These are phyloP conservation scores for Ampelomyces quisqualis DNA, from an alignment of 2,329 filamentous ascomycete species.

Conservation along the genomic window DNA sequence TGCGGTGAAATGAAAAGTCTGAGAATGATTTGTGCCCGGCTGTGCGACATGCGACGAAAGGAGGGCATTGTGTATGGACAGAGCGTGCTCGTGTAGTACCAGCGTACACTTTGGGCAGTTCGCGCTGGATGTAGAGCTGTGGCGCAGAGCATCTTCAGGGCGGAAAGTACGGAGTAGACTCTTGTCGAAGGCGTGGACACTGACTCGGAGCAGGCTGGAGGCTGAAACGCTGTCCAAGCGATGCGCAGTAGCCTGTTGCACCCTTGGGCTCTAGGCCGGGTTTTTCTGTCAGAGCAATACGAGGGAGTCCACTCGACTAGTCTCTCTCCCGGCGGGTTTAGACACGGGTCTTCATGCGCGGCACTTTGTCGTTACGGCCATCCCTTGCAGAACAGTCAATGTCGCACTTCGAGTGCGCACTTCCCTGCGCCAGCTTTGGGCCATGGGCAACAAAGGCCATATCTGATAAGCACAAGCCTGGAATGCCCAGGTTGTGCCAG, in stretches of 20 bases:
- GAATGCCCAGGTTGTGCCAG: too few species aligned
- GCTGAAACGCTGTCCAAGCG: too few species aligned
- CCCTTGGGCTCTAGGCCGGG: too few species aligned
- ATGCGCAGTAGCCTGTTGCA: too few species aligned
- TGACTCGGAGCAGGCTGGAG: too few species aligned
- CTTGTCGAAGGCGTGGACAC: too few species aligned
- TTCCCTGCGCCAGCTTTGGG: conserved; percentile 9
- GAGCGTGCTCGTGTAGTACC: conserved; percentile 15
- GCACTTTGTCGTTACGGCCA: background rate
- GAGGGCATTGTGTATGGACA: conserved; percentile 28
- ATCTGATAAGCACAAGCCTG: background rate
- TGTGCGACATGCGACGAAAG: conserved; percentile 28
- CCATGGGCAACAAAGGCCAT: conserved; percentile 12
- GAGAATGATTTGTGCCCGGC: conserved; percentile 28
- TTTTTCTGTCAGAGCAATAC: too few species aligned
- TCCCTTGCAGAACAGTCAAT: conserved; percentile 2
- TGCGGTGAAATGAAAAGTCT: conserved; percentile 54
- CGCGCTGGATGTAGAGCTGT: conserved; percentile 5
- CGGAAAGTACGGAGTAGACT: too few species aligned
- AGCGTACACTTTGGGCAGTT: conserved; percentile 6
- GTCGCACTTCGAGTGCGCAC: too few species aligned
- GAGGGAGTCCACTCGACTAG: too few species aligned
- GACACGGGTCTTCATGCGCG: conserved; percentile 1
- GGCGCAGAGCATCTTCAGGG: conserved; percentile 14
- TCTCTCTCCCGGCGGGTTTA: conserved; percentile 1